Percentiles rank a stretch among this genome's conserved stretches.
phyloP scores from a whole-genome alignment of 768 basidiomycete species.

The Saitozyma sp. region DNA sequence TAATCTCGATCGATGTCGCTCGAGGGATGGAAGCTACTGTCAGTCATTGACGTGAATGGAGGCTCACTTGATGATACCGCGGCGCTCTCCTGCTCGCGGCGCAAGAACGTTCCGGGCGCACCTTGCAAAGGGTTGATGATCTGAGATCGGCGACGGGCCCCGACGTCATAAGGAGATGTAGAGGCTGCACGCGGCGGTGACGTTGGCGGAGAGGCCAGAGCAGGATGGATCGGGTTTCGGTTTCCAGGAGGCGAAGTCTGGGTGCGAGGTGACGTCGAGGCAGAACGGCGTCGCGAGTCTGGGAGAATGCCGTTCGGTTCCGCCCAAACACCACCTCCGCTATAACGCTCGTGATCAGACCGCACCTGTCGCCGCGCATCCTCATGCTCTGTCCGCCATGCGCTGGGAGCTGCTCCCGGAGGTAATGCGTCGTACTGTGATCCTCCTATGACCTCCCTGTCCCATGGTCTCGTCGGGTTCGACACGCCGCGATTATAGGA shows the following conservation, averaged over 20 bases:
- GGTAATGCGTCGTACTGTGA: conserved; percentile 21
- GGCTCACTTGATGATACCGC: not conserved
- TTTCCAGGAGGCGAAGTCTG: not conserved
- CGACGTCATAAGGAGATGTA: not conserved
- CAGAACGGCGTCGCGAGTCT: not conserved
- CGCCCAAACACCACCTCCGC: not conserved
- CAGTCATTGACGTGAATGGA: not conserved
- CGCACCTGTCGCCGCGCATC: no score
- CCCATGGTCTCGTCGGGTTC: conserved; percentile 4
- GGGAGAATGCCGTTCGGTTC: not conserved
- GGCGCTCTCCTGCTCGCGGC: not conserved
- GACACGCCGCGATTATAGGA: not conserved
- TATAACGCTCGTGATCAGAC: not conserved
- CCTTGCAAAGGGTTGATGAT: conserved; percentile 3
- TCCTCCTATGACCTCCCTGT: conserved; percentile 14
- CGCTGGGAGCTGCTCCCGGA: conserved; percentile 10
- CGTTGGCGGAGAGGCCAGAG: conserved; percentile 31
- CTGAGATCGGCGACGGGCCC: no score
- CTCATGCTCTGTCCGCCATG: conserved; percentile 1
- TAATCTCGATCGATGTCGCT: no score
- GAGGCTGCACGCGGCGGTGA: conserved; percentile 8
- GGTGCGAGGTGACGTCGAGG: not conserved
- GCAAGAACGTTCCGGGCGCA: not conserved
- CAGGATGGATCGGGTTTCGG: conserved; percentile 26
- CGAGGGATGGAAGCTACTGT: not conserved